A percentile compares a stretch with the other conserved stretches of the same genome.
Evolutionary conservation across 148 eudicot species (phyloP).

Genomic region (Linanthus parryae): DNA sequence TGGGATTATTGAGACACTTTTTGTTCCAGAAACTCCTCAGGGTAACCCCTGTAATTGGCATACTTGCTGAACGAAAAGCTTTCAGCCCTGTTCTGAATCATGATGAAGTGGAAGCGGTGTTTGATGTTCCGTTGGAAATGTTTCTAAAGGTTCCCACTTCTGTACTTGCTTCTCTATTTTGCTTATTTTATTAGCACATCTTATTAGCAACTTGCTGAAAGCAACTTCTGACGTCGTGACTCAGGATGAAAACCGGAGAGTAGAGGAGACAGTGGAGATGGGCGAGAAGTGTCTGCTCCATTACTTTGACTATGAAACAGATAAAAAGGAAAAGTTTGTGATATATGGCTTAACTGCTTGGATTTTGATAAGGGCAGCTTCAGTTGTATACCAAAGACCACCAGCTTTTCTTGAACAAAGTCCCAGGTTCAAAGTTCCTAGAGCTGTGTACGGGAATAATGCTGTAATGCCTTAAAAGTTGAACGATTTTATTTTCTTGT

Average conservation of each 20-base stretch:
- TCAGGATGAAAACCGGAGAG: constrained; percentile 71
- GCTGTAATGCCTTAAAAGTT: no score
- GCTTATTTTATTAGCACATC: no score
- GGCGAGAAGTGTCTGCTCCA: constrained; percentile 70
- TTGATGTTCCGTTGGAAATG: constrained; percentile 92
- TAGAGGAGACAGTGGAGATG: constrained; percentile 78
- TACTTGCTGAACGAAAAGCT: constrained; percentile 44
- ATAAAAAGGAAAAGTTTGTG: constrained; percentile 35
- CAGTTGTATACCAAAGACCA: constrained; percentile 64
- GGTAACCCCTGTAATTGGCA: constrained; percentile 60
- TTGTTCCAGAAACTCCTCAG: constrained; percentile 43
- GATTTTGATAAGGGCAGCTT: constrained; percentile 74
- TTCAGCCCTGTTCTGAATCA: constrained; percentile 55
- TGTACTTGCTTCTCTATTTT: not conserved
- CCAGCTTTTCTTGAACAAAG: constrained; percentile 63
- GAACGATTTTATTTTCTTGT: no score
- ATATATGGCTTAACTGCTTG: constrained; percentile 90
- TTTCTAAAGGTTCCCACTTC: constrained; percentile 51
- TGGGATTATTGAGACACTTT: no score
- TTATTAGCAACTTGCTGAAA: not conserved
- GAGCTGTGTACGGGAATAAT: no score
- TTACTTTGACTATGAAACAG: constrained; percentile 61
- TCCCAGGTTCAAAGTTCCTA: constrained; percentile 51
- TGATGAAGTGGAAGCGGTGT: constrained; percentile 74
- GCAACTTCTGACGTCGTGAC: constrained; percentile 5